Evolutionary conservation across 306 rosid species (phyloP).

Genomic region (Prunus dulcis): DNA sequence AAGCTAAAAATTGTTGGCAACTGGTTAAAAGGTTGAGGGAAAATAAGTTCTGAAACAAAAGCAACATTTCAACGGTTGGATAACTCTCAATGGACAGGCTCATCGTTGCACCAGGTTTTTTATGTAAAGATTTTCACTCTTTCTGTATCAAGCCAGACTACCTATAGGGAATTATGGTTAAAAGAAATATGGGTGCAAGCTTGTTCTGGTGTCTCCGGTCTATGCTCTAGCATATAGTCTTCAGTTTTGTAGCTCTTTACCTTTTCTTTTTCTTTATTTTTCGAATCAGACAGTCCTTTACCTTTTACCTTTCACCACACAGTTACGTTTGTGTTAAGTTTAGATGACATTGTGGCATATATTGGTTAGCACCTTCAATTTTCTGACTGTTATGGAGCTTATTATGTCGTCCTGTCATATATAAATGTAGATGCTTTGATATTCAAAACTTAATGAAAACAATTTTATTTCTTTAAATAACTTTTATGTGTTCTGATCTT

Average conservation of each 20-base stretch:
- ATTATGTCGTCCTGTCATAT: neutral
- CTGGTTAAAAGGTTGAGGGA: neutral
- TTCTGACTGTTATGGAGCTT: neutral
- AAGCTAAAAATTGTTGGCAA: neutral
- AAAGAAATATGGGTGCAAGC: neutral
- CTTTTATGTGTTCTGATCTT: neutral
- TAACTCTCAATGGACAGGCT: neutral
- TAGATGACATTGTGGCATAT: neutral
- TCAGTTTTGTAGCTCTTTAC: neutral
- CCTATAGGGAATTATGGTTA: neutral
- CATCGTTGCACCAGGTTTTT: neutral
- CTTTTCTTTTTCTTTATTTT: neutral
- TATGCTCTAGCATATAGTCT: neutral
- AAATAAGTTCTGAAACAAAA: neutral
- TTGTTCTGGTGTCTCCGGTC: neutral
- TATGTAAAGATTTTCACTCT: neutral
- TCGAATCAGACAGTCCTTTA: neutral
- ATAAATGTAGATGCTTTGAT: neutral
- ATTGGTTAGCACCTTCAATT: neutral
- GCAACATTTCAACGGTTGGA: neutral
- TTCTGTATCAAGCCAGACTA: neutral
- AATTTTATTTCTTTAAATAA: neutral
- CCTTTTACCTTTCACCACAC: neutral
- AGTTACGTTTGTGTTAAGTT: neutral
- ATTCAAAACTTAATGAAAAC: neutral